Evolutionary conservation across 192 early-diverging fungal genomes (phyloP), one percentile per base, ranked within the genome.

Genomic region (Entomortierella chlamydospora): DNA sequence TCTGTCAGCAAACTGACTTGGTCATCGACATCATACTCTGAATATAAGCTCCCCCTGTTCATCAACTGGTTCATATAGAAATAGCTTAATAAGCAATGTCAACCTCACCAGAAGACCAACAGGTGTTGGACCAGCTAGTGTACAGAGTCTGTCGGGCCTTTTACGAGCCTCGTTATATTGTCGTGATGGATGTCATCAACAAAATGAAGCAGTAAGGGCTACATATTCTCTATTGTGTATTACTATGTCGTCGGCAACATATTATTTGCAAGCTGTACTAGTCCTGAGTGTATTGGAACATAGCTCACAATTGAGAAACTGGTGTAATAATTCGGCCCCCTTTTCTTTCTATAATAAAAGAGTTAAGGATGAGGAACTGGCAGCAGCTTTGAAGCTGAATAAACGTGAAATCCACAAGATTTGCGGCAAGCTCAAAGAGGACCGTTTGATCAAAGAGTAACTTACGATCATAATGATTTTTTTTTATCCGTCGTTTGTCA

Each of bases 111-210:
- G 68, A 72, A 31, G 71, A 73, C 64, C 73, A 70, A 42, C 59
- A 84, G 31, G 81, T 90, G 15, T 85, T 92, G 15, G 86, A 86
- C 52, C 72, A 83, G 33, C 85, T 94, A 37, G 90, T 94, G 37
- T 85, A 87, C 49, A 83, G 89, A 60, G 93, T 94, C n/a, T 87
- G 88, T n/a, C 87, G 96, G 43, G 93, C 93, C 8, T 98, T 95
- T 76, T 96, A 95, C 81, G 87, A 93, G 69, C 89, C 90, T 26
- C 83, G 86, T 41, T 90, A 90, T 53, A 89, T 98, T 71, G 87
- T 95, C 51, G 90, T 95, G 17, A 81, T 98, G 61, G 95, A 96
- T 86, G 86, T 91, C 50, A 89, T 98, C 23, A 93, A 91, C 68
- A 86, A 85, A 54, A 68, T 87, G 61, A 89, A 90, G 68, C 82